Percentiles rank a stretch among this genome's conserved stretches.
Evolutionary conservation across 108 stramenopile genomes (phyloP).

Genomic region (Cyclotella baltica): DNA sequence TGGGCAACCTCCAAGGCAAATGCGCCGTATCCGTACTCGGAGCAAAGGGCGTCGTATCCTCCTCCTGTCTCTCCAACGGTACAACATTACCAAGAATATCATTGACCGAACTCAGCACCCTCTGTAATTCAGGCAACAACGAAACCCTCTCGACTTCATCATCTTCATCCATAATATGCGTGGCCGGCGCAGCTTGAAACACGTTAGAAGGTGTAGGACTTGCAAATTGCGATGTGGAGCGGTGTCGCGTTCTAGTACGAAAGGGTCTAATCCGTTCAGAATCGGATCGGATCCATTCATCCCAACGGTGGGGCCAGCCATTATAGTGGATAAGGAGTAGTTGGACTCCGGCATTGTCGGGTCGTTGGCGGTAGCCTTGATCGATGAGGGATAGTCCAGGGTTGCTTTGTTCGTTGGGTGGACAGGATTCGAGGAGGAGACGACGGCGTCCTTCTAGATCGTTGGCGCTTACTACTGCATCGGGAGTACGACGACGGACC

Average conservation of each 20-base stretch:
- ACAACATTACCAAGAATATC: slow-evolving; percentile 42
- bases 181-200: slow-evolving; percentile 74
- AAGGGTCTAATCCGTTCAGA: slow-evolving; percentile 89
- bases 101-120: slow-evolving; percentile 62
- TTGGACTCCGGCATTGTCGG: slow-evolving; percentile 75
- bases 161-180: slow-evolving; percentile 62
- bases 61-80: background rate
- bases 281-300: slow-evolving; percentile 95
- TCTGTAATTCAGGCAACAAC: slow-evolving; percentile 70
- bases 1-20: slow-evolving; percentile 42
- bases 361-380: slow-evolving; percentile 34
- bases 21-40: slow-evolving; percentile 30
- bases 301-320: slow-evolving; percentile 98
- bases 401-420: slow-evolving; percentile 48
- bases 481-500: slow-evolving; percentile 29
- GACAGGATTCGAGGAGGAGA: slow-evolving; percentile 73
- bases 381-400: slow-evolving; percentile 11
- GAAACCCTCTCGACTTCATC: slow-evolving; percentile 68
- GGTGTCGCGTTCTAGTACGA: slow-evolving; percentile 84
- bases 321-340: slow-evolving; percentile 95
- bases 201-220: slow-evolving; percentile 74
- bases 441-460: slow-evolving; percentile 81
- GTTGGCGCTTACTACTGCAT: slow-evolving; percentile 77
- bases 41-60: background rate
- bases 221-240: slow-evolving; percentile 42